A percentile compares a stretch with the other conserved stretches of the same genome.
Conservation (phyloP, 1,284 basidiomycete species). For the Rhizoctonia solani region DNA sequence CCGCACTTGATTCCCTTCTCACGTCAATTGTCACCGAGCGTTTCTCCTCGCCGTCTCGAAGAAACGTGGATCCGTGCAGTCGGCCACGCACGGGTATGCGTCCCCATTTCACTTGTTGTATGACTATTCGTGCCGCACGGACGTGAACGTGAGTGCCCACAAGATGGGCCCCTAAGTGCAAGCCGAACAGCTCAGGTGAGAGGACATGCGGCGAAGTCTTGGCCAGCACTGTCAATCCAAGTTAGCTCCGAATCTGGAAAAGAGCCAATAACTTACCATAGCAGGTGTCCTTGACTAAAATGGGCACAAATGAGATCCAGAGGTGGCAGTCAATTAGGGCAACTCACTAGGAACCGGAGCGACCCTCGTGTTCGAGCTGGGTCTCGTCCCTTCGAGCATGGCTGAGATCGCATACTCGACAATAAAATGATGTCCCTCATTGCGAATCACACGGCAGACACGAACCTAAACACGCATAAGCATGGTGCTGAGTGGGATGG, state of each 20-base stretch:
- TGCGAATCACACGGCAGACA: conserved; percentile 80
- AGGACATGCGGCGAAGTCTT: conserved; percentile 86
- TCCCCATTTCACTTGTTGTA: conserved; percentile 85
- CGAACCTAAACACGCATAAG: conserved; percentile 57
- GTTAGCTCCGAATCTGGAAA: neutral
- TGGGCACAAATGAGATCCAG: neutral
- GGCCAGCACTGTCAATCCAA: conserved; percentile 68
- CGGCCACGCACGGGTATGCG: conserved; percentile 64
- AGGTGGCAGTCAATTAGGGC: neutral
- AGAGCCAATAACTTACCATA: conserved; percentile 62
- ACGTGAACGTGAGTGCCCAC: conserved; percentile 84
- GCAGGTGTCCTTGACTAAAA: conserved; percentile 86
- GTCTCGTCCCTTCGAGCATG: conserved; percentile 77
- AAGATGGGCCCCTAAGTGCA: conserved; percentile 85
- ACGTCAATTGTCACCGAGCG: conserved; percentile 66
- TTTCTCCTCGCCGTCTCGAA: conserved; percentile 90
- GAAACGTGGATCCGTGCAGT: conserved; percentile 79
- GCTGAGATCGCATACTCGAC: conserved; percentile 59
- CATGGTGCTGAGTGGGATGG: neutral
- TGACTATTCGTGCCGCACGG: conserved; percentile 70
- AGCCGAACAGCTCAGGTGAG: conserved; percentile 80
- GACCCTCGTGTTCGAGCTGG: conserved; percentile 81
- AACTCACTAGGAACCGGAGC: conserved; percentile 83
- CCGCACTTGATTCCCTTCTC: neutral
- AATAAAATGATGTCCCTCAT: conserved; percentile 47